These are phyloP conservation scores for Fusarium sp. DNA, from an alignment of 2,329 filamentous ascomycete species.

Conservation along the genomic window DNA sequence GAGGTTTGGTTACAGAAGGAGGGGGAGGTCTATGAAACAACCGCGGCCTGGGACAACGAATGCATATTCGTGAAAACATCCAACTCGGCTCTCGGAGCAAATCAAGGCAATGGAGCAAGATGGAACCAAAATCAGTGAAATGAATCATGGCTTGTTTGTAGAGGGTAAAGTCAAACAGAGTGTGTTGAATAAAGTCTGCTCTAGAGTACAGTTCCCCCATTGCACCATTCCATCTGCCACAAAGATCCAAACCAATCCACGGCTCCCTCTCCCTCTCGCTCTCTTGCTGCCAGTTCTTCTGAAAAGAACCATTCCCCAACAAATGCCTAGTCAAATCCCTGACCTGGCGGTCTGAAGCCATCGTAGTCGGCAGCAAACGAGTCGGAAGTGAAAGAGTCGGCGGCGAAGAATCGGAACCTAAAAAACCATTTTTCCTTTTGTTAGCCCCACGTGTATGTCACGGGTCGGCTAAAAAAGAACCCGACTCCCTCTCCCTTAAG, in stretches of 20 bases:
- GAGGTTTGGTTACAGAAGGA: slow-evolving; percentile 1
- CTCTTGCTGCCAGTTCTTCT: background rate
- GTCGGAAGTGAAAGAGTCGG: background rate
- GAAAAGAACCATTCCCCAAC: background rate
- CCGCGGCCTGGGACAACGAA: background rate
- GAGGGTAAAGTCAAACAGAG: slow-evolving; percentile 8
- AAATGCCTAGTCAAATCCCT: background rate
- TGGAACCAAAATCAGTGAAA: slow-evolving; percentile 5
- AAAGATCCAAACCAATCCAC: background rate
- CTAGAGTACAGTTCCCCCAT: slow-evolving; percentile 4
- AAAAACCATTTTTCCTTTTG: slow-evolving; percentile 7
- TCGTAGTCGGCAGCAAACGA: slow-evolving; percentile 3
- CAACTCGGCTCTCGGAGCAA: background rate
- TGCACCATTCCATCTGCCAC: slow-evolving; percentile 3
- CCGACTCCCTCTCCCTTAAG: slow-evolving; percentile 13
- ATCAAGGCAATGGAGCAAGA: slow-evolving; percentile 3
- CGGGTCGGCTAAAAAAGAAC: slow-evolving; percentile 9
- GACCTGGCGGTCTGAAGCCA: slow-evolving; percentile 1
- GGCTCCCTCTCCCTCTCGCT: background rate
- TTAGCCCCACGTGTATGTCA: background rate
- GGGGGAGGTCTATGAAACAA: background rate
- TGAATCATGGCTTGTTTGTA: slow-evolving; percentile 1
- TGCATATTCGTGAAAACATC: background rate
- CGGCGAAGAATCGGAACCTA: slow-evolving; percentile 1
- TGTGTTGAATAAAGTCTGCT: slow-evolving; percentile 13